Evolutionary conservation across 2,329 filamentous ascomycete genomes (phyloP), one percentile per base, ranked within the genome.

Genomic region (Fusarium keratoplasticum): DNA sequence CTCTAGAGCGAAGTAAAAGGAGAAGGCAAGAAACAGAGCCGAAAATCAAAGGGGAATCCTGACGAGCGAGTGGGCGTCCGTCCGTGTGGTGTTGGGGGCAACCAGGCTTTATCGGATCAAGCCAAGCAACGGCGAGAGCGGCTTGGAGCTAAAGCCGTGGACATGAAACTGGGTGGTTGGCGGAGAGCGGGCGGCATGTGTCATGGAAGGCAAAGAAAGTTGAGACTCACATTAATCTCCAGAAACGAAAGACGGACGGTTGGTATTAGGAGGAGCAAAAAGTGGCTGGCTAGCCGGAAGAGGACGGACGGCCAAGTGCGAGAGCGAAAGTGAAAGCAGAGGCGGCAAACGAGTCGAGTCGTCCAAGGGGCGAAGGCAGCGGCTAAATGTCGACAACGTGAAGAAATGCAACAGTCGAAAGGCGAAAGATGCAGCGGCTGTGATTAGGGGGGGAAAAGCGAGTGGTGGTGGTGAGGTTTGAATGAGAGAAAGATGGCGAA

Each of bases 141-240:
- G 61, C 74, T 55, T 59, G 50, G 22, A 57, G 69, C 69, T 47
- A 55, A 70, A 36, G 61, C 62, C 52, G 61, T 35, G 66, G 67
- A 55, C 47, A 69, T 68, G 64, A 69, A 70, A 73, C 59, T 68
- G 65, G 72, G 74, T 76, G 80, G 80, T 80, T 80, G 80, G 78
- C 72, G 71, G 77, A 75, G 60, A 71, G 73, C 66, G 66, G 67
- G 71, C 73, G 73, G 79, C 76, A 80, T 79, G 76, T 77, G 76
- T 76, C 74, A 75, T 77, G 61, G 71, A 74, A 50, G 64, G 77
- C 64, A 77, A 78, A 76, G 71, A 77, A 74, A 78, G 74, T 75
- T 77, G 71, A 71, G 74, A 82, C 81, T 82, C 80, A 82, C 81
- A 82, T 82, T 81, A 79, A 82, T 81, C 68, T 81, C 77, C 71